A percentile compares a stretch with the other conserved stretches of the same genome.
These are phyloP conservation scores for Candida germanica DNA, from an alignment of 805 yeast species.

Conservation along the genomic window DNA sequence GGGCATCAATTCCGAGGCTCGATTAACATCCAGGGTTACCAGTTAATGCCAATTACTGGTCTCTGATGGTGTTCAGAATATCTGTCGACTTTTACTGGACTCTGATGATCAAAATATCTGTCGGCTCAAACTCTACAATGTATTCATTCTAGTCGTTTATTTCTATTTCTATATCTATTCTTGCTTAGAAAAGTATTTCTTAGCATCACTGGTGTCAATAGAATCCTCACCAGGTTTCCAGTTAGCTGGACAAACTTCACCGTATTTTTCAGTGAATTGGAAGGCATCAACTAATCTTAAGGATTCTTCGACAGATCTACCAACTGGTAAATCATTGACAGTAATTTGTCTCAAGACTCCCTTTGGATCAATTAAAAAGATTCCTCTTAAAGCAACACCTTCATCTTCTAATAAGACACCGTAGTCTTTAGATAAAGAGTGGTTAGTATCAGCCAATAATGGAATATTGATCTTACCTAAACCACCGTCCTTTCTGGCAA, in stretches of 20 bases:
- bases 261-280: slow-evolving; percentile 99
- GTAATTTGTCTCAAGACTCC: slow-evolving; percentile 95
- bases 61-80: no score
- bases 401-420: slow-evolving; percentile 96
- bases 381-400: slow-evolving; percentile 97
- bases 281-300: slow-evolving; percentile 97
- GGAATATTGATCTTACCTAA: slow-evolving; percentile 94
- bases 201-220: slow-evolving; percentile 80
- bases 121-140: no score
- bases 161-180: no score
- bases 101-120: no score
- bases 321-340: slow-evolving; percentile 98
- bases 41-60: no score
- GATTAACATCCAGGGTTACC: no score
- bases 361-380: slow-evolving; percentile 95
- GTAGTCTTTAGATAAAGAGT: slow-evolving; percentile 89
- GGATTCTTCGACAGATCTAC: slow-evolving; percentile 98
- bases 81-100: no score
- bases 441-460: slow-evolving; percentile 95
- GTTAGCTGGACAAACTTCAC: slow-evolving; percentile 99
- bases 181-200: slow-evolving; percentile 64
- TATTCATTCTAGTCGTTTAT: no score
- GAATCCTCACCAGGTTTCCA: slow-evolving; percentile 87
- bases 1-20: no score
- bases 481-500: slow-evolving; percentile 96